Evolutionary conservation across 805 yeast genomes (phyloP), one percentile per base, ranked within the genome.

Genomic region (Kluyveromyces wickerhamii): DNA sequence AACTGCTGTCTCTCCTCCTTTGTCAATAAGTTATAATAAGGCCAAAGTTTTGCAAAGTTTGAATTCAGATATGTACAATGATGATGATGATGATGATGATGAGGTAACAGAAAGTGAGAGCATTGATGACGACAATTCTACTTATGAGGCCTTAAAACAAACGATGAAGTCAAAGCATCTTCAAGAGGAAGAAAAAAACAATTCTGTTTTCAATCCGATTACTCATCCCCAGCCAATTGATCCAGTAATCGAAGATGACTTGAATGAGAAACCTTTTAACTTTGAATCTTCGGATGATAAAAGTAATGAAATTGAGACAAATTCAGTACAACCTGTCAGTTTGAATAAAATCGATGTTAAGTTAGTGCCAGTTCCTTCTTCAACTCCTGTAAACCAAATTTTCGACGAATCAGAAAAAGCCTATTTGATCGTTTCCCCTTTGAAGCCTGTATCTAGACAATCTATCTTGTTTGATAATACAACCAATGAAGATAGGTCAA

Each of bases 61-160:
- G 8, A 27, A 27, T 7, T 21, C 26, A 17, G 33, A 27, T 11
- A 23, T 24, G 17, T 20, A 27, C 15, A 20, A 31, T 11, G 29
- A 19, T 13, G 18, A 26, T 13, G 27, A 36, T 21, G 13, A 11
- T 32, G 18, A 12, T 20, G 18, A 26, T 13, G 27, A 36, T 21
- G 13, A 11, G 23, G 18, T 11, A 15, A 18, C 14, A 7, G 22
- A 19, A 16, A 29, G 21, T 13, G 27, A 29, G 11, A 32, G 15
- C 21, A 26, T n/a, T 8, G 44, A 44, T 15, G 47, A 47, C 25
- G 52, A 46, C 7, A 45, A 44, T 12, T 40, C 43, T 10, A 43
- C 50, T 2, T 51, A 47, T 23, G 35, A 45, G 17, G 48, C 50
- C 4, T 33, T 51, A 35, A 49, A 41, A 31, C 38, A 51, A 32